Evolutionary conservation across 768 basidiomycete genomes (phyloP).

Genomic region (Amanita rubescens): DNA sequence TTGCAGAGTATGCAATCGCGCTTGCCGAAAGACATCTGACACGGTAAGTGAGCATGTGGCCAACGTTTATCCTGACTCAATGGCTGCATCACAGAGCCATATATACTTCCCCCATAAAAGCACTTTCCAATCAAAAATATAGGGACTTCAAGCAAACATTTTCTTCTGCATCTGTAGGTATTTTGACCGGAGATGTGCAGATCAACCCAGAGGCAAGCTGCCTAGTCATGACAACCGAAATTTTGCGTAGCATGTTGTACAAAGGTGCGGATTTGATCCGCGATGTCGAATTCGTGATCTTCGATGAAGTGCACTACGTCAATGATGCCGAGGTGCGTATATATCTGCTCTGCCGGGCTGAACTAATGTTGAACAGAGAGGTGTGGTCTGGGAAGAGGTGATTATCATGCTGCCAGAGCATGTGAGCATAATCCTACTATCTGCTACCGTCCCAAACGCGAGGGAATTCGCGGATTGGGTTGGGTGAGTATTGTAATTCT

Average conservation of each 20-base stretch:
- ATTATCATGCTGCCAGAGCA: slow-evolving; percentile 99
- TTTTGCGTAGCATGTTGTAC: slow-evolving; percentile 95
- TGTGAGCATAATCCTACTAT: slow-evolving; percentile 93
- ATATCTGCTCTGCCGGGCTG: neutral
- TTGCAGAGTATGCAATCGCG: slow-evolving; percentile 97
- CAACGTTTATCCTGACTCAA: slow-evolving; percentile 7
- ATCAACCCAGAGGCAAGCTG: slow-evolving; percentile 98
- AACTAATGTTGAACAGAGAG: slow-evolving; percentile 50
- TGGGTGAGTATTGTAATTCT: slow-evolving; percentile 51
- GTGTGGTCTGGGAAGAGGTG: slow-evolving; percentile 99
- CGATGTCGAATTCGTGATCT: slow-evolving; percentile 99
- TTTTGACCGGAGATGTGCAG: slow-evolving; percentile 97
- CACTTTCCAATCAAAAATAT: slow-evolving; percentile 97
- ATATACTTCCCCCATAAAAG: slow-evolving; percentile 98
- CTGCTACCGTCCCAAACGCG: slow-evolving; percentile 96
- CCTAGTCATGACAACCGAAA: slow-evolving; percentile 97
- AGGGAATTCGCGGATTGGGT: slow-evolving; percentile 99
- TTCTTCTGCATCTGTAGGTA: slow-evolving; percentile 85
- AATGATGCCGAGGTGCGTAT: slow-evolving; percentile 88
- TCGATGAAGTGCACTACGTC: slow-evolving; percentile 99
- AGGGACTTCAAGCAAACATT: slow-evolving; percentile 98
- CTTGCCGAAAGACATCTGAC: slow-evolving; percentile 98
- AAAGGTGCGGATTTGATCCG: slow-evolving; percentile 98
- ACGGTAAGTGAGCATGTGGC: slow-evolving; percentile 41
- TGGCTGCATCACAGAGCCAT: slow-evolving; percentile 63